Conservation (phyloP, 495 filamentous ascomycete species). For the Xylaria flabelliformis region DNA sequence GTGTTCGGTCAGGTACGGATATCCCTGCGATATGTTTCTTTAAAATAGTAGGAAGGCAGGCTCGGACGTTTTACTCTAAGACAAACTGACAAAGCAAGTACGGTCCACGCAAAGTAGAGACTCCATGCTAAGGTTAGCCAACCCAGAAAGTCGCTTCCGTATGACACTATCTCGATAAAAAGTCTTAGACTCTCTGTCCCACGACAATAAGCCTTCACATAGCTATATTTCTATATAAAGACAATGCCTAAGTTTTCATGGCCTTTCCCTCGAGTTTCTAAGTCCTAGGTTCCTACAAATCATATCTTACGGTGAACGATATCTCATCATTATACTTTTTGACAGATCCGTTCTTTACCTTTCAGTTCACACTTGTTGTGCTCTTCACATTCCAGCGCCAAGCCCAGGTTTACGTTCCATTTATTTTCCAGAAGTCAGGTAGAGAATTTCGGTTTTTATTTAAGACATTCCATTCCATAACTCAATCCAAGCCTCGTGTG, state of each 20-base stretch:
- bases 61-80: conserved; percentile 18
- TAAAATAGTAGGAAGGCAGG: not conserved
- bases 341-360: not conserved
- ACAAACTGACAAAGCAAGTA: conserved; percentile 22
- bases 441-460: conserved; percentile 28
- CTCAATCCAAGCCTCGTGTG: conserved; percentile 22
- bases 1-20: not conserved
- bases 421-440: conserved; percentile 33
- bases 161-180: not conserved
- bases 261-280: not conserved
- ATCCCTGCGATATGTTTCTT: not conserved
- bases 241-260: not conserved
- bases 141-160: not conserved
- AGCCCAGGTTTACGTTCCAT: conserved; percentile 31
- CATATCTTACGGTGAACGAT: not conserved
- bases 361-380: not conserved
- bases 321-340: not conserved
- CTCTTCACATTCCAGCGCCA: conserved; percentile 37
- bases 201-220: not conserved
- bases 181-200: not conserved
- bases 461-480: conserved; percentile 40
- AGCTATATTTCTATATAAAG: not conserved
- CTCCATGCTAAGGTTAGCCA: not conserved
- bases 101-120: conserved; percentile 3
- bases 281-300: conserved; percentile 8